Evolutionary conservation across 106 monocot genomes (phyloP), one percentile per base, ranked within the genome.

Genomic region (Acanthochlamys bracteata): DNA sequence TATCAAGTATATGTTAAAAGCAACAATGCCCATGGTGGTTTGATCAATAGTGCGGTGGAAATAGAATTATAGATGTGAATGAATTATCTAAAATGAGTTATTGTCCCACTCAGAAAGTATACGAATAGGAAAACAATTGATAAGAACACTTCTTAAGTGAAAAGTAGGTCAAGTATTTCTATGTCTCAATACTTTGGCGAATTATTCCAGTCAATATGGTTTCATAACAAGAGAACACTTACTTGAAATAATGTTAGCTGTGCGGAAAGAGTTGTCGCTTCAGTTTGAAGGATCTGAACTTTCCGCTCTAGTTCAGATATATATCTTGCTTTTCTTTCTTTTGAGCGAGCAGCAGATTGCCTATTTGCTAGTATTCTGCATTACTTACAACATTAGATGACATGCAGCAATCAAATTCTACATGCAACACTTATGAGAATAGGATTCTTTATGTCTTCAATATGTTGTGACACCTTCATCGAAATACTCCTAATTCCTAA

Each of bases 241-340:
- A 76, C 76, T 70, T 76, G 76, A 41, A 57, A 76, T 21, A 76
- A 25, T 24, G 65, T 66, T 20, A 76, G 70, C 59, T 76, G 76
- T 20, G 76, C 76, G 39, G 76, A 76, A 16, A 76, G 76, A 39
- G 76, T 76, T 39, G 76, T 76, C 39, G 76, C 76, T 65, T 76
- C 76, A 53, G 76, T 76, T 60, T 76, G 76, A 60, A 76, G 76
- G 7, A 57, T 60, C 59, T 70, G 76, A 25, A 76, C 70, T 76
- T 76, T 76, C 8, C 65, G 47, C 60, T 76, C 76, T 42, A 76
- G 76, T 70, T 76, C 76, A 24, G 69, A 57, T 51, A 76, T 70
- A 53, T 76, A 70, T 17, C 58, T 56, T 70, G 76, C 76, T 41
- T 76, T 76, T 40, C 76, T 49, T 66, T 76, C 69, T 70, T 76